phyloP scores from a whole-genome alignment of 179 eudicot genomes.

The Amaranthus tricolor region DNA sequence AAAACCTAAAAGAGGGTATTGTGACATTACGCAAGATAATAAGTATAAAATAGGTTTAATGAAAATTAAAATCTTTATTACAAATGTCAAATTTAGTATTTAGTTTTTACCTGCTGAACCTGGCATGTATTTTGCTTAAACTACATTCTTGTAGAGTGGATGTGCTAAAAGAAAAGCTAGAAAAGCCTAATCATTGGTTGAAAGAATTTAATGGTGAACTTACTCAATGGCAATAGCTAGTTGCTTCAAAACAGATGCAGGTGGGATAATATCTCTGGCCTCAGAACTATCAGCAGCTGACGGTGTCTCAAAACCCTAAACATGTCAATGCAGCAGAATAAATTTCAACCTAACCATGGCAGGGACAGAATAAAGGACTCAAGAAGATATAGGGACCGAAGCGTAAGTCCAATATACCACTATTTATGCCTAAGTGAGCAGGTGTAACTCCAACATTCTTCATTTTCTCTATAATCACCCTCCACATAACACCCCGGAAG shows the following conservation, averaged over 20 bases:
- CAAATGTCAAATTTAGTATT: too few species aligned
- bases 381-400: background rate
- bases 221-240: constrained; percentile 77
- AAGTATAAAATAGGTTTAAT: background rate
- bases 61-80: background rate
- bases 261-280: constrained; percentile 53
- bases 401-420: background rate
- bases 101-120: background rate
- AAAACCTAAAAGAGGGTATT: background rate
- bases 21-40: background rate
- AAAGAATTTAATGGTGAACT: constrained; percentile 24
- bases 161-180: background rate
- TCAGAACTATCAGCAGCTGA: constrained; percentile 37
- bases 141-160: background rate
- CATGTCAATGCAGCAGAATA: constrained; percentile 7
- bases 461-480: too few species aligned
- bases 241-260: constrained; percentile 61
- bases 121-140: background rate
- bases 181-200: background rate
- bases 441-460: too few species aligned
- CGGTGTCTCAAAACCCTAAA: constrained; percentile 56
- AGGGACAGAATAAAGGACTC: background rate
- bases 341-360: background rate
- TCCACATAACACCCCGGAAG: too few species aligned
- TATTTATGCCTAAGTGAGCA: background rate